These are phyloP conservation scores for Penicillium rolfsii DNA, from an alignment of 2,329 filamentous ascomycete genomes.

Conservation along the genomic window DNA sequence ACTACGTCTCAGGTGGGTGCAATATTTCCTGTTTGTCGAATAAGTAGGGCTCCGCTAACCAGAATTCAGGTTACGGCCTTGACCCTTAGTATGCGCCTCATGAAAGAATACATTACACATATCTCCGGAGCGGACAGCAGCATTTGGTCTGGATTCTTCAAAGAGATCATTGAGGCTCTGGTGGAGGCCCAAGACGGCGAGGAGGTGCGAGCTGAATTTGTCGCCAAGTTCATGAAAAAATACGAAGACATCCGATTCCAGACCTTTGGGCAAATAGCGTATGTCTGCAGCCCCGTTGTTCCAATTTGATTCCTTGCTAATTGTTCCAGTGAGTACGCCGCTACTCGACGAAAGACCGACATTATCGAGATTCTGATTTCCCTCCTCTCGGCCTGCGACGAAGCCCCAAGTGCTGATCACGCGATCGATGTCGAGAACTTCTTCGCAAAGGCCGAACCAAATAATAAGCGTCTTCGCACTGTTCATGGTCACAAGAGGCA, in stretches of 20 bases:
- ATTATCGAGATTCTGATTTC: conserved; percentile 43
- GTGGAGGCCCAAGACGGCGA: conserved; percentile 61
- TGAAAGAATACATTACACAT: conserved; percentile 76
- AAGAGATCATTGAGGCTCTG: conserved; percentile 65
- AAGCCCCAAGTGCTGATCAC: conserved; percentile 59
- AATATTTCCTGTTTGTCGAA: conserved; percentile 2
- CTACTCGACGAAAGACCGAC: conserved; percentile 31
- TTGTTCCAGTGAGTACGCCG: conserved; percentile 41
- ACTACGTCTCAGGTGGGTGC: conserved; percentile 56
- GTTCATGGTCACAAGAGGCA: conserved; percentile 73
- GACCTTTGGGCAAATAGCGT: conserved; percentile 75
- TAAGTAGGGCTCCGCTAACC: conserved; percentile 17
- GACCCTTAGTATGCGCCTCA: conserved; percentile 77
- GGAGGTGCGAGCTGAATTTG: conserved; percentile 70
- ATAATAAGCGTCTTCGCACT: conserved; percentile 70
- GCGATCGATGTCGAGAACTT: conserved; percentile 39
- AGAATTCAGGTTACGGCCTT: conserved; percentile 64
- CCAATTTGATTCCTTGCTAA: conserved; percentile 7
- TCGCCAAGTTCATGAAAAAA: conserved; percentile 75
- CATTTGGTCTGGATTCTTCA: conserved; percentile 72
- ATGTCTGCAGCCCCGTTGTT: conserved; percentile 41
- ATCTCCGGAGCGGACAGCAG: conserved; percentile 64
- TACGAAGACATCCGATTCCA: conserved; percentile 85
- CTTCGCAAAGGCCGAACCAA: conserved; percentile 58
- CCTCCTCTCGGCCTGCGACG: conserved; percentile 60